phyloP scores from a whole-genome alignment of 306 rosid species.

The Cercis canadensis region DNA sequence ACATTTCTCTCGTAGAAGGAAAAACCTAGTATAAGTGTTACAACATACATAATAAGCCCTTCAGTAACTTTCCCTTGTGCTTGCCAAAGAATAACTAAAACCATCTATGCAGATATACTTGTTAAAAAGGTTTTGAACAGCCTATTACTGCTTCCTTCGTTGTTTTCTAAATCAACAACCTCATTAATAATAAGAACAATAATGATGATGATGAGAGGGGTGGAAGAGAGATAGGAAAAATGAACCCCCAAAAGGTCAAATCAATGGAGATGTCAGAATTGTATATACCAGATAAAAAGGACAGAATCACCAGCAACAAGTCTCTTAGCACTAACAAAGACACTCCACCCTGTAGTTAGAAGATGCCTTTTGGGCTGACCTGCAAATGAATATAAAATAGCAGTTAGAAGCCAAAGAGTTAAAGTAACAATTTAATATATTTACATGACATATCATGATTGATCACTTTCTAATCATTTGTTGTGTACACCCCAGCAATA shows the following conservation, averaged over 20 bases:
- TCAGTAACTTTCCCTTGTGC: not conserved
- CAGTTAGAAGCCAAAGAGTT: too few relatives aligned
- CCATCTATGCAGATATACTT: not conserved
- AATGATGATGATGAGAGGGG: not conserved
- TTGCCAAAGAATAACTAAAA: constrained; percentile 3
- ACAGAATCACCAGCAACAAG: constrained; percentile 87
- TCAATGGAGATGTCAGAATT: constrained; percentile 15
- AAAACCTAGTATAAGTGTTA: not conserved
- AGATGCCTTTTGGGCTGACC: constrained; percentile 89
- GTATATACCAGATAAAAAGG: constrained; percentile 67
- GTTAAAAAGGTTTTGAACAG: constrained; percentile 1
- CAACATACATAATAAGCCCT: not conserved
- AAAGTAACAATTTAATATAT: constrained; percentile 2
- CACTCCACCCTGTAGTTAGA: constrained; percentile 84
- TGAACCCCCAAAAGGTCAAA: constrained; percentile 11
- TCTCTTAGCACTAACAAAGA: constrained; percentile 75
- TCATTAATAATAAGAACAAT: not conserved
- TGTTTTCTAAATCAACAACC: not conserved
- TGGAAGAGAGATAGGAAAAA: not conserved
- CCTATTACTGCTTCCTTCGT: not conserved
- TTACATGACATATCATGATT: not conserved
- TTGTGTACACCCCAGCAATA: too few relatives aligned
- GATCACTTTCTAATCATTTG: constrained; percentile 3
- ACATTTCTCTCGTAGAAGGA: not conserved
- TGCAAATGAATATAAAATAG: constrained; percentile 29